These are phyloP conservation scores for Symbiotaphrina buchneri DNA, from an alignment of 495 filamentous ascomycete species.

Conservation along the genomic window DNA sequence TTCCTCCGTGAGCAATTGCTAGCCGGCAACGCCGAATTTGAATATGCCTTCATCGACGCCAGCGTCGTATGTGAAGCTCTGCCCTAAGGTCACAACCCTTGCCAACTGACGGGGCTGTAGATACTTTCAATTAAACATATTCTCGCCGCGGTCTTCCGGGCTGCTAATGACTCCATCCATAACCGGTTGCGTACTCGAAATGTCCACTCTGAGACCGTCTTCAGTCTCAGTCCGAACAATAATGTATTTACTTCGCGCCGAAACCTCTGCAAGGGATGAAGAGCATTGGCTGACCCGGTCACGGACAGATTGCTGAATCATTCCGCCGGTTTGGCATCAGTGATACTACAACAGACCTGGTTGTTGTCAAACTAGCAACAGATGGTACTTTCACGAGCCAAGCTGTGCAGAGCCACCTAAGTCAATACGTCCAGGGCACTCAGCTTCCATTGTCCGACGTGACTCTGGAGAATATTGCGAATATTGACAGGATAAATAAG, in stretches of 20 bases:
- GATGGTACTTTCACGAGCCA: slow-evolving; percentile 13
- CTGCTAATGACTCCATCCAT: slow-evolving; percentile 39
- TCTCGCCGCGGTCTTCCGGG: slow-evolving; percentile 56
- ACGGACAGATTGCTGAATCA: slow-evolving; percentile 58
- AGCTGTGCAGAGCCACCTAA: slow-evolving; percentile 37
- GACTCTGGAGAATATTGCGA: slow-evolving; percentile 27
- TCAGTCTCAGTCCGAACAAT: slow-evolving; percentile 58
- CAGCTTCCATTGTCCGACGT: slow-evolving; percentile 39
- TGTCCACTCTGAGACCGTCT: slow-evolving; percentile 84
- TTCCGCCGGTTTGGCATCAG: slow-evolving; percentile 73
- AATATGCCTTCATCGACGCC: slow-evolving; percentile 88
- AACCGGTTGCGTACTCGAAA: slow-evolving; percentile 54
- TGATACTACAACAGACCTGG: slow-evolving; percentile 39
- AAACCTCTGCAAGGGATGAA: too few relatives aligned
- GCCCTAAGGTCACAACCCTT: slow-evolving; percentile 1
- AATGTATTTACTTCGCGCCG: slow-evolving; percentile 37
- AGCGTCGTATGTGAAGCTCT: slow-evolving; percentile 24
- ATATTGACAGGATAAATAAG: slow-evolving; percentile 52
- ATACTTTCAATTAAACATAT: slow-evolving; percentile 47
- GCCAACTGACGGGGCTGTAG: slow-evolving; percentile 11
- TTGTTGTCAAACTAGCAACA: slow-evolving; percentile 50
- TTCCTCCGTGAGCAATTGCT: slow-evolving; percentile 66
- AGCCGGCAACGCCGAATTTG: slow-evolving; percentile 55
- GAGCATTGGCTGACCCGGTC: slow-evolving; percentile 9
- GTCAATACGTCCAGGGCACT: slow-evolving; percentile 33